Evolutionary conservation across 495 filamentous ascomycete species (phyloP).

Genomic region (Tuber borchii): DNA sequence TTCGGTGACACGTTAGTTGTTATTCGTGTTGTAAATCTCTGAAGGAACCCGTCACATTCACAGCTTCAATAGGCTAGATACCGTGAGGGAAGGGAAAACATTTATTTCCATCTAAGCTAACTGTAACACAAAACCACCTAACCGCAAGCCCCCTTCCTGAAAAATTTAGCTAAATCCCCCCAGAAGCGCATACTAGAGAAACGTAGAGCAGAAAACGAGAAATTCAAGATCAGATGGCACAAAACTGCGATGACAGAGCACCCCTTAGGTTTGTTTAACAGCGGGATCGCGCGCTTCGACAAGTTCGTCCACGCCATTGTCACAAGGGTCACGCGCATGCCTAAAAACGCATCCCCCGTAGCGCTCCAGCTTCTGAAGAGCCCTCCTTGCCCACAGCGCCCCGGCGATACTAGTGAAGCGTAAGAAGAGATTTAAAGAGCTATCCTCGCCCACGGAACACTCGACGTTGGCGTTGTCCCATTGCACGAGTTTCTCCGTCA

Average conservation of each 20-base stretch:
- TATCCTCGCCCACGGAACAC: background rate
- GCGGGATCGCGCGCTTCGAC: background rate
- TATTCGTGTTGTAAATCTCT: background rate
- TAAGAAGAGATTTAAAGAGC: background rate
- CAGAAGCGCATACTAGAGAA: background rate
- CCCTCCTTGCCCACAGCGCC: background rate
- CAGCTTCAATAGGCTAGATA: background rate
- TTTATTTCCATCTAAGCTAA: background rate
- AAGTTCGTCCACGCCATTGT: background rate
- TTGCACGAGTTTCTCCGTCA: background rate
- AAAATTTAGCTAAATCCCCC: background rate
- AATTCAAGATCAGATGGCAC: background rate
- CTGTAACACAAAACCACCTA: background rate
- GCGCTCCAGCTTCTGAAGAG: background rate
- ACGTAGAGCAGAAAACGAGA: background rate
- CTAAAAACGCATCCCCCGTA: background rate
- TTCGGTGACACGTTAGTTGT: background rate
- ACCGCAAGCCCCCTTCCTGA: background rate
- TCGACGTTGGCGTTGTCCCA: background rate
- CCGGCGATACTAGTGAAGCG: background rate
- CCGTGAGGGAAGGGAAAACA: background rate
- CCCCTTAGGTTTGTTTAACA: background rate
- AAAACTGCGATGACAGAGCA: background rate
- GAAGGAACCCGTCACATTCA: background rate
- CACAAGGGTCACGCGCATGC: background rate